Base-by-base conservation (phyloP, 495 filamentous ascomycete genomes). In the Penicillium bialowiezense region DNA sequence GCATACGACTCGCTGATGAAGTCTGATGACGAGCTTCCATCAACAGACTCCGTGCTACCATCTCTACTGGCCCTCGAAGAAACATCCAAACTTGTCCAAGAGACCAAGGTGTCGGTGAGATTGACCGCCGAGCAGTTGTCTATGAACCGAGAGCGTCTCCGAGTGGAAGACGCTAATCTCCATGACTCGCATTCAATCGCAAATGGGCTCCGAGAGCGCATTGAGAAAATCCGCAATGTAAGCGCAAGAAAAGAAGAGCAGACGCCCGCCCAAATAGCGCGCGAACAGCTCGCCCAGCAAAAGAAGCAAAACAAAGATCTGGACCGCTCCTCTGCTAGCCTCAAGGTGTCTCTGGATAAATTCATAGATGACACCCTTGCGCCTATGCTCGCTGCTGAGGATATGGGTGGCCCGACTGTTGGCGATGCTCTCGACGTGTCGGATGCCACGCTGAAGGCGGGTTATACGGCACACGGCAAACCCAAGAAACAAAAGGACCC, bases 381-480 rank as follows among this genome's bases (percentile, higher is more conserved):
- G 5, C 68, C 78, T 0, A 90, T 92, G 89, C 72, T 96, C 24
- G 90, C 90, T 12, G 88, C 88, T 0, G 91, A 96, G 69, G 87
- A 89, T 57, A 74, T 90, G 8, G 91, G 91, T 5, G 91, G 91
- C 0, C 90, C 91, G 1, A 84, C 89, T 6, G 88, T 91, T 1
- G 91, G 91, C 9, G 85, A 90, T 53, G 68, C 82, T 35, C 65
- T 83, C 46, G 82, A 85, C 10, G 73, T 91, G 28, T 77, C 83
- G 19, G 76, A 82, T 44, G 71, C 69, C 7, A 76, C 68, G 13
- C 68, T 90, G 36, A 80, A 82, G 44, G 80, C 82, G 7, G 88
- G 87, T 1, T 92, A 90, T 64, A 89, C 79, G 35, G 73, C 78
- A 7, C 81, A 85, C 52, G 89, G 88, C 5, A 87, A 83, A 53